Conservation (phyloP, 2,329 filamentous ascomycete species). For the Calonectria pauciramosa region DNA sequence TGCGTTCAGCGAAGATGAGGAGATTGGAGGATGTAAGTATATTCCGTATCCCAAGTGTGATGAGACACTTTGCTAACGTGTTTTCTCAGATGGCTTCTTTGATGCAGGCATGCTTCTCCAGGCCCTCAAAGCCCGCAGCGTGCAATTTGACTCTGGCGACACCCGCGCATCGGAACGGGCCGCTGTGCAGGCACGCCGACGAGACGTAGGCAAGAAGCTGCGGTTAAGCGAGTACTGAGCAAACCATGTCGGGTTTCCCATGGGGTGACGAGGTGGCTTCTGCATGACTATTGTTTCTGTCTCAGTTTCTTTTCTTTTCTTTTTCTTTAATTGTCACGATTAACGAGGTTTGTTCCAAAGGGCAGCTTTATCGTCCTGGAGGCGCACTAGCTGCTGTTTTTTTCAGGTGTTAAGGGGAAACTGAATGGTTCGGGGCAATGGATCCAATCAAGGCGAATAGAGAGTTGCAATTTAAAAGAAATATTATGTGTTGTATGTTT, state of each 20-base stretch:
- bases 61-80: slow-evolving; percentile 42
- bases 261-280: not conserved
- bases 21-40: slow-evolving; percentile 90
- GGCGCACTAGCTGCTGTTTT: slow-evolving; percentile 2
- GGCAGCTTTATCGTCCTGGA: not conserved
- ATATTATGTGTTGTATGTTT: not conserved
- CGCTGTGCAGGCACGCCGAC: slow-evolving; percentile 68
- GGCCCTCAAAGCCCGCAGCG: slow-evolving; percentile 81
- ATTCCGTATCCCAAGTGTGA: not conserved
- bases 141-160: slow-evolving; percentile 65
- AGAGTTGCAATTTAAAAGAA: not conserved
- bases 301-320: not conserved
- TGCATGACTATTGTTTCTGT: not conserved
- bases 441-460: slow-evolving; percentile 12
- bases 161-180: slow-evolving; percentile 71
- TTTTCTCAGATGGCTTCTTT: slow-evolving; percentile 89
- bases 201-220: slow-evolving; percentile 82
- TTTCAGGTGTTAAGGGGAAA: not conserved
- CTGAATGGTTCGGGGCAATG: not conserved
- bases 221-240: slow-evolving; percentile 76
- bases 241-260: slow-evolving; percentile 20
- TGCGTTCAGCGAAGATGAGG: slow-evolving; percentile 85
- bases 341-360: not conserved
- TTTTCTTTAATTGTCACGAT: not conserved
- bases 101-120: slow-evolving; percentile 95